These are phyloP conservation scores for Eucalyptus regnans DNA, from an alignment of 345 rosid genomes.

Conservation along the genomic window DNA sequence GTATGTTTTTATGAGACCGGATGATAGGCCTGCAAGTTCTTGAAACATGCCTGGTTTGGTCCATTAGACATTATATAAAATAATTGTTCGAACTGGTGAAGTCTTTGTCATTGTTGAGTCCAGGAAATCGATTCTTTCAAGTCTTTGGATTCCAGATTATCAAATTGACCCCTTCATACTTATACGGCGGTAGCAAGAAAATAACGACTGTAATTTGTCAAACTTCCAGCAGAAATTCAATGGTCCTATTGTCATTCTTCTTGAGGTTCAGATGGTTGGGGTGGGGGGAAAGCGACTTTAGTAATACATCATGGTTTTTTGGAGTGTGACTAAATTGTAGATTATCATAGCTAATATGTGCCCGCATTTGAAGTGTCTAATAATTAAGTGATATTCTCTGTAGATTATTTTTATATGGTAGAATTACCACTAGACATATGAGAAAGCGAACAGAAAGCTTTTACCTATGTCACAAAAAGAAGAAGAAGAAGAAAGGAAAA, in stretches of 20 bases:
- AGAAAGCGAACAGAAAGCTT: background rate
- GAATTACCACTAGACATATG: background rate
- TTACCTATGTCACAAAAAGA: background rate
- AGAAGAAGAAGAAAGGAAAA: too few relatives aligned
- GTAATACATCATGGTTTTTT: too few relatives aligned
- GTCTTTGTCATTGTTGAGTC: background rate
- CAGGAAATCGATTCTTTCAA: background rate
- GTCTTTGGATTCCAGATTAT: background rate
- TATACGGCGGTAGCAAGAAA: background rate
- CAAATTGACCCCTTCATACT: background rate
- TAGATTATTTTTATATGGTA: background rate
- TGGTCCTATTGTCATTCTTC: background rate
- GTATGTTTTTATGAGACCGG: background rate
- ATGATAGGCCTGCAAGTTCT: background rate
- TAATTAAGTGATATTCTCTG: background rate
- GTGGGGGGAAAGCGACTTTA: background rate
- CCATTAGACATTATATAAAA: background rate
- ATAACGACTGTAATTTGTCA: background rate
- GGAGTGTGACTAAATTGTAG: background rate
- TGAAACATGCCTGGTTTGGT: background rate
- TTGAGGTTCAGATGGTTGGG: background rate
- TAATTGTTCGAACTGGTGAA: too few relatives aligned
- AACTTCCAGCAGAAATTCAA: background rate
- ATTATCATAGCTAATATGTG: background rate
- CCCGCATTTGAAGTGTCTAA: accelerated